Conservation (phyloP, 2,329 filamentous ascomycete genomes). For the Periconia sp. region DNA sequence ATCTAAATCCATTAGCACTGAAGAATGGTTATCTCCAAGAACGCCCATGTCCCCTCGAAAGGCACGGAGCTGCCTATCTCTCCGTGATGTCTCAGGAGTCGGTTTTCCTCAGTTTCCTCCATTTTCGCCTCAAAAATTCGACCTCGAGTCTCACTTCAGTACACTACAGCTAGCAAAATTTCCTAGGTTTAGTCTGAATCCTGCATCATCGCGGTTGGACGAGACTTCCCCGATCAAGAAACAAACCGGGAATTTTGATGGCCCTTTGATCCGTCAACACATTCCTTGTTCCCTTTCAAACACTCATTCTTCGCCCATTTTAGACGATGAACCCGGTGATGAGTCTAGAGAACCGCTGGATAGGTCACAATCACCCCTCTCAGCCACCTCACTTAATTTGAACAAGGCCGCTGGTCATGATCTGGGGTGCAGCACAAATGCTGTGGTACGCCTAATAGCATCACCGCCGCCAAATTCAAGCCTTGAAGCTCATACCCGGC, state of each 20-base stretch:
- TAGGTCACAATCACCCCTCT: too few species aligned
- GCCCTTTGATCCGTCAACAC: slow-evolving; percentile 3
- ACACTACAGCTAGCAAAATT: slow-evolving; percentile 22
- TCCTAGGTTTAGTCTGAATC: slow-evolving; percentile 10
- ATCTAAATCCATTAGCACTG: slow-evolving; percentile 41
- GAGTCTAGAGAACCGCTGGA: not conserved
- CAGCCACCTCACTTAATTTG: not conserved
- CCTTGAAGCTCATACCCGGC: too few species aligned
- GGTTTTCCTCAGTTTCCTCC: slow-evolving; percentile 20
- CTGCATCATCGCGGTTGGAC: slow-evolving; percentile 6
- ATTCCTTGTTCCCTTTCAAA: slow-evolving; percentile 11
- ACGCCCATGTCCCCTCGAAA: slow-evolving; percentile 41
- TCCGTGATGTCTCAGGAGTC: slow-evolving; percentile 18
- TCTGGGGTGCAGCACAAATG: too few species aligned
- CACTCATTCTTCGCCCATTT: slow-evolving; percentile 13
- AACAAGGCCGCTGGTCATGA: too few species aligned
- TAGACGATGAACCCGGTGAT: not conserved
- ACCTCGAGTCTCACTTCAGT: slow-evolving; percentile 16
- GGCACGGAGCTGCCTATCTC: slow-evolving; percentile 31
- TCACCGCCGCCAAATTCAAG: too few species aligned
- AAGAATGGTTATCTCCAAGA: slow-evolving; percentile 36
- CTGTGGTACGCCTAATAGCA: too few species aligned
- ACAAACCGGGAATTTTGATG: slow-evolving; percentile 1
- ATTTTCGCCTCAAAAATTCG: slow-evolving; percentile 32
- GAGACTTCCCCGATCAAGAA: slow-evolving; percentile 19